Percentiles rank a stretch among this genome's conserved stretches.
Evolutionary conservation across 1,284 basidiomycete genomes (phyloP).

Genomic region (Trichosporon sp.): DNA sequence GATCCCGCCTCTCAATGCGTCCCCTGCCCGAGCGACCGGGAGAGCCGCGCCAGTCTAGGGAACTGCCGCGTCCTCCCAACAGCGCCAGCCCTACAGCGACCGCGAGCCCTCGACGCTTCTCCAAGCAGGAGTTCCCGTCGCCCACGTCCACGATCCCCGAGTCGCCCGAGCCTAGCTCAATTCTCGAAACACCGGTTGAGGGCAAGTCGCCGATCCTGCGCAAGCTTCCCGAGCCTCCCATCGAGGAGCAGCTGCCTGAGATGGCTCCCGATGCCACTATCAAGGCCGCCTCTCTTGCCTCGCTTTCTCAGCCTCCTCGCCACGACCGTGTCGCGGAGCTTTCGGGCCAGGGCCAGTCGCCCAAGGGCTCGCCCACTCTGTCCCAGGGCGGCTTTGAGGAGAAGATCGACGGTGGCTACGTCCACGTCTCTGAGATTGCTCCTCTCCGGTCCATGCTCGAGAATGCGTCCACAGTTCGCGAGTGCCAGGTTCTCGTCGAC

Average conservation of each 20-base stretch:
- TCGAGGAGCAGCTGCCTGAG: not conserved
- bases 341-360: not conserved
- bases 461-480: slow-evolving; percentile 67
- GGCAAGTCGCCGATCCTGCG: not conserved
- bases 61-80: not conserved
- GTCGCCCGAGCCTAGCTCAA: not conserved
- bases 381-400: not conserved
- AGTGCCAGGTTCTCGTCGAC: slow-evolving; percentile 76
- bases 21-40: not conserved
- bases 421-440: slow-evolving; percentile 50
- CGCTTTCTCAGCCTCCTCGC: slow-evolving; percentile 2
- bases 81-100: not conserved
- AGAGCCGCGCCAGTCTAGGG: not conserved
- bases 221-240: not conserved
- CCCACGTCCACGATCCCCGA: not conserved
- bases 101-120: not conserved
- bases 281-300: not conserved
- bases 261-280: not conserved
- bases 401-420: slow-evolving; percentile 10
- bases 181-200: not conserved
- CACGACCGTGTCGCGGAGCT: slow-evolving; percentile 13
- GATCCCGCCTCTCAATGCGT: not conserved
- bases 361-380: not conserved
- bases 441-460: slow-evolving; percentile 67
- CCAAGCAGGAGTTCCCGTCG: not conserved